phyloP scores from a whole-genome alignment of 2,329 filamentous ascomycete species.

The Verruconis gallopava region DNA sequence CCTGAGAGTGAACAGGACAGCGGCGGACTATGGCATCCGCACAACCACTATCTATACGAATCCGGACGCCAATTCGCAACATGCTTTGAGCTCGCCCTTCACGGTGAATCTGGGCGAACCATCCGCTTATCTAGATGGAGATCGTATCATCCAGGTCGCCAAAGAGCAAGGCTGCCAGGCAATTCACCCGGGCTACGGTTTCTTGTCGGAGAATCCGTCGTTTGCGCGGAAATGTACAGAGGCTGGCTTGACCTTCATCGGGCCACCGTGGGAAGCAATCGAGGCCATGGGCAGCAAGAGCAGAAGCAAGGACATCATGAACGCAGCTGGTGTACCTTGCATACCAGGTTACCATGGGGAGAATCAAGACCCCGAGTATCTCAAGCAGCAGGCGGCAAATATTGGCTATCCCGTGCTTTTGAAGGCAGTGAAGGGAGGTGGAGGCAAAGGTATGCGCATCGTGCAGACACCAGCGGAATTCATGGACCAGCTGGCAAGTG shows the following conservation, averaged over 20 bases:
- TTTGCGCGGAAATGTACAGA: slow-evolving; percentile 83
- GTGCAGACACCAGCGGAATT: slow-evolving; percentile 46
- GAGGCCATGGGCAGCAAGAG: slow-evolving; percentile 82
- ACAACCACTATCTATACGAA: slow-evolving; percentile 94
- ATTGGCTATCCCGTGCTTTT: slow-evolving; percentile 53
- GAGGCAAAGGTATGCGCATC: slow-evolving; percentile 59
- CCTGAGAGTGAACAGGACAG: slow-evolving; percentile 80
- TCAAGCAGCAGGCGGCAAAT: slow-evolving; percentile 59
- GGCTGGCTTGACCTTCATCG: slow-evolving; percentile 87
- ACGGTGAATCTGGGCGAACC: slow-evolving; percentile 73
- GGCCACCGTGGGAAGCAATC: slow-evolving; percentile 66
- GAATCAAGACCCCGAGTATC: slow-evolving; percentile 55
- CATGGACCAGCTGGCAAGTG: slow-evolving; percentile 46
- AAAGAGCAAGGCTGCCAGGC: slow-evolving; percentile 78
- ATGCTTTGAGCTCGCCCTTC: slow-evolving; percentile 73
- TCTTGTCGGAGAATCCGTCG: slow-evolving; percentile 78
- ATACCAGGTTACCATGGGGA: slow-evolving; percentile 89
- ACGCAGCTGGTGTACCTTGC: slow-evolving; percentile 81
- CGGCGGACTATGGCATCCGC: slow-evolving; percentile 73
- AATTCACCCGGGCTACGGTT: slow-evolving; percentile 93
- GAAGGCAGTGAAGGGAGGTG: slow-evolving; percentile 52
- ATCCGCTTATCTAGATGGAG: slow-evolving; percentile 82
- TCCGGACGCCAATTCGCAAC: slow-evolving; percentile 74
- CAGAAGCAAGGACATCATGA: slow-evolving; percentile 93
- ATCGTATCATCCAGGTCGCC: slow-evolving; percentile 79